A percentile compares a stretch with the other conserved stretches of the same genome.
Evolutionary conservation across 345 rosid genomes (phyloP).

Genomic region (Brassica juncea): DNA sequence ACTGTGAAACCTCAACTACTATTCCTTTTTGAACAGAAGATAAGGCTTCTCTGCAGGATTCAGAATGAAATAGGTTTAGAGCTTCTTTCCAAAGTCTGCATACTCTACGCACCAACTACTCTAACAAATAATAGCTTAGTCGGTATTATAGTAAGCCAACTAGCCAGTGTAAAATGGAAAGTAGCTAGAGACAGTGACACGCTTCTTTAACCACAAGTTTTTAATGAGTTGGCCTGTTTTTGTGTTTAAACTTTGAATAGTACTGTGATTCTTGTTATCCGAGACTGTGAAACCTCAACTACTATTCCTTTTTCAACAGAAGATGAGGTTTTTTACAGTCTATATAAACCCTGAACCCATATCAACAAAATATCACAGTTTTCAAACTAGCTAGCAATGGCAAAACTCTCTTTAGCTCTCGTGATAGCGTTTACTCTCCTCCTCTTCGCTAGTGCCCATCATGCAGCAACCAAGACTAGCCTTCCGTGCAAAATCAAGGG

Average conservation of each 20-base stretch:
- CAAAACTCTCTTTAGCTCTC: not conserved
- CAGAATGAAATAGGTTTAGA: too few relatives aligned
- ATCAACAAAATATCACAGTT: not conserved
- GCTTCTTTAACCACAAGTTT: not conserved
- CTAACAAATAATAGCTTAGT: not conserved
- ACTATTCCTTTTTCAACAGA: slow-evolving; percentile 12
- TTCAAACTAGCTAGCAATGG: slow-evolving; percentile 8
- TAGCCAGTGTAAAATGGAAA: not conserved
- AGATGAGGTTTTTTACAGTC: not conserved
- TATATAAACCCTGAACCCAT: slow-evolving; percentile 2
- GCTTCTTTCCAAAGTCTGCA: too few relatives aligned
- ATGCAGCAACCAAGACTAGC: not conserved
- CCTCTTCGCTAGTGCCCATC: not conserved
- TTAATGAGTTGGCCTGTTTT: too few relatives aligned
- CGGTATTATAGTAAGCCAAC: not conserved
- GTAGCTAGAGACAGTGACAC: slow-evolving; percentile 1
- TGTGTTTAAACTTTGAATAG: too few relatives aligned
- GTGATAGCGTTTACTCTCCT: slow-evolving; percentile 6
- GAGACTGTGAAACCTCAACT: slow-evolving; percentile 1
- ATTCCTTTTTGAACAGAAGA: too few relatives aligned
- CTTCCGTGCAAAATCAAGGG: not conserved
- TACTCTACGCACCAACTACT: too few relatives aligned
- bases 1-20: slow-evolving; percentile 1
- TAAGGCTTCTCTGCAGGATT: too few relatives aligned
- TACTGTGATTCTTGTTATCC: not conserved